These are phyloP conservation scores for Geotrichum candidum DNA, from an alignment of 1,139 yeast species.

Conservation along the genomic window DNA sequence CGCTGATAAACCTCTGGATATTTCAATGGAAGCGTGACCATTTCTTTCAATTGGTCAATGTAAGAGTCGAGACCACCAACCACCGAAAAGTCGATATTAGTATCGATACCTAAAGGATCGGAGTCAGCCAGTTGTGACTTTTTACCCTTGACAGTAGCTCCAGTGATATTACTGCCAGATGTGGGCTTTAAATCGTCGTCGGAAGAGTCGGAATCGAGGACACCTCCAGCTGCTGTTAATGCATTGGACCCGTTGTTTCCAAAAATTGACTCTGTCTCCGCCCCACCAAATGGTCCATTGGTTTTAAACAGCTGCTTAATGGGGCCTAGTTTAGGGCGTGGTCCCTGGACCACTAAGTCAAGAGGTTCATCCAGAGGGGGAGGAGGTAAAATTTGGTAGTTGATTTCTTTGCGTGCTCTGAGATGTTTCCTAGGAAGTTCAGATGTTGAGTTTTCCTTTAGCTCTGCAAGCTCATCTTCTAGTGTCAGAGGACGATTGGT, in stretches of 20 bases:
- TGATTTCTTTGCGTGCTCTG: constrained; percentile 73
- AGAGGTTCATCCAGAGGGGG: constrained; percentile 43
- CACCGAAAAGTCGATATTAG: constrained; percentile 79
- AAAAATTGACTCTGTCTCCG: constrained; percentile 92
- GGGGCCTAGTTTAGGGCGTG: constrained; percentile 22
- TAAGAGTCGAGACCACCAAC: constrained; percentile 91
- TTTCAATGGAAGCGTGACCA: constrained; percentile 87
- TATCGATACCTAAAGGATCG: constrained; percentile 91
- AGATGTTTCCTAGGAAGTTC: constrained; percentile 50
- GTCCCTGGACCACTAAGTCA: background rate
- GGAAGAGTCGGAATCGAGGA: constrained; percentile 58
- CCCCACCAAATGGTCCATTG: constrained; percentile 36
- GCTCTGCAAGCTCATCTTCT: constrained; percentile 41
- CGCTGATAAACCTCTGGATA: constrained; percentile 91
- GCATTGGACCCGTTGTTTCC: constrained; percentile 62
- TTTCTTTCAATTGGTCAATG: constrained; percentile 86
- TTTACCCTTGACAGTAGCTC: constrained; percentile 35
- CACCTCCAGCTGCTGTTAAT: constrained; percentile 45
- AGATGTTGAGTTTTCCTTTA: constrained; percentile 46
- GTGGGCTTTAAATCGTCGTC: constrained; percentile 44
- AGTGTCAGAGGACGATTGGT: constrained; percentile 10
- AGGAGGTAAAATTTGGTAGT: constrained; percentile 86
- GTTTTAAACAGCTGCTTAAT: constrained; percentile 28
- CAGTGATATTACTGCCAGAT: constrained; percentile 34
- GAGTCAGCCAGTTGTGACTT: constrained; percentile 78